Base-by-base conservation (phyloP, 495 filamentous ascomycete species). In the Xylaria intraflava region DNA sequence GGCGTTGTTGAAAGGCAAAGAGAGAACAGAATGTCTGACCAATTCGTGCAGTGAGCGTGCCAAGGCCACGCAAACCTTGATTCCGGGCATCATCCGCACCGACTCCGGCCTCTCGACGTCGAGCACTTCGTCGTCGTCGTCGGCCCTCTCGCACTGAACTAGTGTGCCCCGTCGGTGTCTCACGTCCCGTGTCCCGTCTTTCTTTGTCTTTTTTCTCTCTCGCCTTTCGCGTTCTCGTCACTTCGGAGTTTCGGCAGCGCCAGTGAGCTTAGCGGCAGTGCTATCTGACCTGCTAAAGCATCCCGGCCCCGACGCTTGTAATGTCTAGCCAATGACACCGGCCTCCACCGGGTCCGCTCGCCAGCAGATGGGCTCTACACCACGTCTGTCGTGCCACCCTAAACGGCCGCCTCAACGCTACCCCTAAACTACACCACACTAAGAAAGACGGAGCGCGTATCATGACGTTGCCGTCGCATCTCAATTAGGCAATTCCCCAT, bases 11-110 rank as follows among this genome's bases (percentile, higher is more conserved):
- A 17, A 9, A 38, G n/a, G 17, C n/a, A 38, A 38, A 11, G 19
- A 36, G 17, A 26, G 42, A 35, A 11, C 27, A 42, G 59, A 49
- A 61, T 58, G 46, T 16, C 27, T 16, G 12, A 17, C 42, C 35
- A 51, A 55, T 19, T 31, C 19, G 6, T 26, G 30, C 53, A 76
- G 73, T 47, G 72, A 76, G 65, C 68, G 62, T 49, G 41, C 46
- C 22, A 69, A 65, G 46, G 42, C 51, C 26, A 5, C 14, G 19
- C 8, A 24, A 9, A 4, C 0, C 2, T 24, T 36, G 19, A 51
- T 63, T 3, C 62, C 68, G 16, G 62, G 65, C 8, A 56, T 66
- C 49, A 41, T 63, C 8, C 59, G 65, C 26, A 56, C 53, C 33
- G 64, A 64, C 31, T 66, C 67, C 43, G 55, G 56, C 31, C 51